A percentile compares a stretch with the other conserved stretches of the same genome.
These are phyloP conservation scores for Pilatotrama ljubarskyi DNA, from an alignment of 768 basidiomycete species.

Conservation along the genomic window DNA sequence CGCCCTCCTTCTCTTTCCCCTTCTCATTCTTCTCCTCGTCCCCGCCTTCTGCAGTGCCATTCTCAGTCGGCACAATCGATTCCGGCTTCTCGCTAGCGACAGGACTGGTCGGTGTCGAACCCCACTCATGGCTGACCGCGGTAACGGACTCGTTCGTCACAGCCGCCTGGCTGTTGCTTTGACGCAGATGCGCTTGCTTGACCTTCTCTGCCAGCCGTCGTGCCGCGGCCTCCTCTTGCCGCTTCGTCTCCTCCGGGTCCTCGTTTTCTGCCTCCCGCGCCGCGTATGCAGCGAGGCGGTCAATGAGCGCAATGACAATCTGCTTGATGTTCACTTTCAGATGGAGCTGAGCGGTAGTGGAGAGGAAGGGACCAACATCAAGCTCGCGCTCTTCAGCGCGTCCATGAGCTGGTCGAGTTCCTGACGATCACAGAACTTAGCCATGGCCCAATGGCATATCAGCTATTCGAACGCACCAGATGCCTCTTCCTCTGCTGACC, in stretches of 20 bases:
- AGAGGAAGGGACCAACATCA: constrained; percentile 98
- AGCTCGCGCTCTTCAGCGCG: constrained; percentile 92
- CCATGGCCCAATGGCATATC: too few species aligned
- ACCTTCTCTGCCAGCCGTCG: constrained; percentile 86
- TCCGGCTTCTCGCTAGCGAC: constrained; percentile 19
- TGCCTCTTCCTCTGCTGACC: constrained; percentile 94
- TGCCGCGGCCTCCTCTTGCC: constrained; percentile 91
- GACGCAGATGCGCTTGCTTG: constrained; percentile 68
- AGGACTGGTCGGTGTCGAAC: constrained; percentile 31
- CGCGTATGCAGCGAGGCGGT: constrained; percentile 92
- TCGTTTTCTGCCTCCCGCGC: constrained; percentile 97
- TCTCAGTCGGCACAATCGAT: constrained; percentile 8
- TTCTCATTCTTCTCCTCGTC: constrained; percentile 43
- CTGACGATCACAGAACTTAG: constrained; percentile 41
- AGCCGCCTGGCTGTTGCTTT: constrained; percentile 38
- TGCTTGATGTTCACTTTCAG: constrained; percentile 98
- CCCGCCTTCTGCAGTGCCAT: constrained; percentile 22
- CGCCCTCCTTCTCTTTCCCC: constrained; percentile 60
- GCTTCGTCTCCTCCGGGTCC: constrained; percentile 90
- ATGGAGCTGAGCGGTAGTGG: constrained; percentile 93
- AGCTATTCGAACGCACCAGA: constrained; percentile 50
- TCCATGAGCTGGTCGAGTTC: constrained; percentile 98
- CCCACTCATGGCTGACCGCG: constrained; percentile 28
- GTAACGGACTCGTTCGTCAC: constrained; percentile 21
- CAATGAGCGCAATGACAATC: constrained; percentile 97